Evolutionary conservation across 805 yeast species (phyloP).

Genomic region (Candida patagonica): DNA sequence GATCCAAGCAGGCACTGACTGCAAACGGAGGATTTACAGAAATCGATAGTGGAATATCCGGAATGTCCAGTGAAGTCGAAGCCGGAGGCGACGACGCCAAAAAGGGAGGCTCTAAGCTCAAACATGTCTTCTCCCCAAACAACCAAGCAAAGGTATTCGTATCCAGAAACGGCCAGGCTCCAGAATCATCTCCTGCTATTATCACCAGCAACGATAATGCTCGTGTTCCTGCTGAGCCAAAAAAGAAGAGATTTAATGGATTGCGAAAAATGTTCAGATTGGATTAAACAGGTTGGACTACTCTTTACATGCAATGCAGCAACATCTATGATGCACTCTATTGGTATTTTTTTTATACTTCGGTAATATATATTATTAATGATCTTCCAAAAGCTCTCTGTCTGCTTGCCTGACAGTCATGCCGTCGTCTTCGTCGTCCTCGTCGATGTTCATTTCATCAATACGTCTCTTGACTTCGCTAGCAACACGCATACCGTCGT

Average conservation of each 20-base stretch:
- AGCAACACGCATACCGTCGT: slow-evolving; percentile 90
- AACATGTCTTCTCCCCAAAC: slow-evolving; percentile 24
- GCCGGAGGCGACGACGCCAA: background rate
- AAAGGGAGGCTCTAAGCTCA: slow-evolving; percentile 7
- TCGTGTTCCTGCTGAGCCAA: too few relatives aligned
- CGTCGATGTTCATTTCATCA: slow-evolving; percentile 39
- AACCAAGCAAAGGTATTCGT: slow-evolving; percentile 22
- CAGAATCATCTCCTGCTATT: slow-evolving; percentile 6
- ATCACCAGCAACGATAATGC: too few relatives aligned
- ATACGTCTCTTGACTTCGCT: slow-evolving; percentile 79
- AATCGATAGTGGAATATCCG: too few relatives aligned
- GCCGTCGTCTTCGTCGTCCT: slow-evolving; percentile 21
- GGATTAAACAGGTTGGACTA: slow-evolving; percentile 3
- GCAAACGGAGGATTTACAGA: too few relatives aligned
- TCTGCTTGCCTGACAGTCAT: slow-evolving; percentile 24
- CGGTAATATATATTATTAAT: background rate
- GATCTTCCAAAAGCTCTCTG: slow-evolving; percentile 26
- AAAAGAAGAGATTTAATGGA: slow-evolving; percentile 18
- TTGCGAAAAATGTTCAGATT: slow-evolving; percentile 16
- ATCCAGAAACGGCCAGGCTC: slow-evolving; percentile 7
- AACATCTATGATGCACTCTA: background rate
- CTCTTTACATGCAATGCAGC: background rate
- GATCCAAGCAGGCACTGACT: too few relatives aligned
- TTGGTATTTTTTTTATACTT: background rate
- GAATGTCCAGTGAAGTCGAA: background rate